A percentile compares a stretch with the other conserved stretches of the same genome.
Evolutionary conservation across 2,329 filamentous ascomycete genomes (phyloP).

Genomic region (Gnomoniopsis sp.): DNA sequence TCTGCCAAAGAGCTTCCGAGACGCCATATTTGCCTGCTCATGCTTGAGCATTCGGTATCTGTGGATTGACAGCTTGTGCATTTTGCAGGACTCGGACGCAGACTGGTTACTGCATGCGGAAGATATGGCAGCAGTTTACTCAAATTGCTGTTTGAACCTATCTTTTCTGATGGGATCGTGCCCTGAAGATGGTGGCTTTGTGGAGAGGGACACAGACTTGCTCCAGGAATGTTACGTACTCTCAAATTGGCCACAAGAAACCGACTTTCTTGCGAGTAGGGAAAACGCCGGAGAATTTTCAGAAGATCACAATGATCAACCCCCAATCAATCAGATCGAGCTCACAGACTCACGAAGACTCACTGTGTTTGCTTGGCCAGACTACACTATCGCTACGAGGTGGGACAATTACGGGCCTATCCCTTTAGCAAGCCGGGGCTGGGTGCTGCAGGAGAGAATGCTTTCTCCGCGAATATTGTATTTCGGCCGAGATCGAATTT

Average conservation of each 20-base stretch:
- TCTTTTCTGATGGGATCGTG: neutral
- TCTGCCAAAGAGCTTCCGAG: neutral
- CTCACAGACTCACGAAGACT: neutral
- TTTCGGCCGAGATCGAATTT: neutral
- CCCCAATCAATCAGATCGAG: neutral
- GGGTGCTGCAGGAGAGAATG: conserved; percentile 6
- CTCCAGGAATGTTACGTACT: conserved; percentile 1
- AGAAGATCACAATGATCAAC: neutral
- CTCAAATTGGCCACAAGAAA: neutral
- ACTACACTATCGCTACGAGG: neutral
- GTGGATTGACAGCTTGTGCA: conserved; percentile 5
- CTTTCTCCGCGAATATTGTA: neutral
- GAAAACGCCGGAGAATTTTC: too few relatives aligned
- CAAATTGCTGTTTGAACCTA: neutral
- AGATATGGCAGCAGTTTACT: neutral
- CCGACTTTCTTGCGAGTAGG: too few relatives aligned
- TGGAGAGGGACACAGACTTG: neutral
- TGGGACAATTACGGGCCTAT: neutral
- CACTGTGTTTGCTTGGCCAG: neutral
- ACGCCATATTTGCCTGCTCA: neutral
- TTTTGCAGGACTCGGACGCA: neutral
- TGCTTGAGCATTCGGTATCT: neutral
- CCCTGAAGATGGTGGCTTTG: neutral
- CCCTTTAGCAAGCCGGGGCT: neutral
- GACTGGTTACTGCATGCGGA: conserved; percentile 1